Evolutionary conservation across 495 filamentous ascomycete species (phyloP).

Genomic region (Parmelia sp.): DNA sequence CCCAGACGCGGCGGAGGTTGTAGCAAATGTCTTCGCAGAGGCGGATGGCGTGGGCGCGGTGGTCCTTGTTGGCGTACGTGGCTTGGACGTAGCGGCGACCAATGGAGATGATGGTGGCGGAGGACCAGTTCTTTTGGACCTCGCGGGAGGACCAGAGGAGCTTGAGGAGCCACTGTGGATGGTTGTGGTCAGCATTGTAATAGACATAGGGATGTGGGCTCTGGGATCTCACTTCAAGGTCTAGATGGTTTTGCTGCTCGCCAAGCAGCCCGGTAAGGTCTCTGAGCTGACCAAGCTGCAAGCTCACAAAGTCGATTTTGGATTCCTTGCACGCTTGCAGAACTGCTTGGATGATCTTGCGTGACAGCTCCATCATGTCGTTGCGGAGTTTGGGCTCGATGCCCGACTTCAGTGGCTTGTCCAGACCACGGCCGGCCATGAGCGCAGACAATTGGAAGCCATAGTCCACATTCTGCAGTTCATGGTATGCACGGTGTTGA

Average conservation of each 20-base stretch:
- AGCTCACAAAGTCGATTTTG: constrained; percentile 46
- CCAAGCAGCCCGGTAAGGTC: constrained; percentile 52
- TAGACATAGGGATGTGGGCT: not conserved
- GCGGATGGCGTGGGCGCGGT: constrained; percentile 41
- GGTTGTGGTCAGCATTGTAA: constrained; percentile 3
- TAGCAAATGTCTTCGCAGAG: constrained; percentile 57
- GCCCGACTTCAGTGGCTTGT: constrained; percentile 36
- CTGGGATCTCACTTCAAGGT: constrained; percentile 46
- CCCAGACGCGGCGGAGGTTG: constrained; percentile 55
- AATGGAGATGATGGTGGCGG: constrained; percentile 47
- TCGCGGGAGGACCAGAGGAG: constrained; percentile 57
- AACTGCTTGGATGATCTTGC: constrained; percentile 46
- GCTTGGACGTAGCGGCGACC: constrained; percentile 54
- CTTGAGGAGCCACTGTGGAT: constrained; percentile 43
- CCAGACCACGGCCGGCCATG: constrained; percentile 43
- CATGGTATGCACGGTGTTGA: constrained; percentile 47
- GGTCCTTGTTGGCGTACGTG: constrained; percentile 42
- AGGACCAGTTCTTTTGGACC: constrained; percentile 52
- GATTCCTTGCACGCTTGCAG: constrained; percentile 44
- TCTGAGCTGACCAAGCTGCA: constrained; percentile 47
- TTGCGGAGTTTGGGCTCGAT: constrained; percentile 38
- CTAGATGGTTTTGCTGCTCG: constrained; percentile 51
- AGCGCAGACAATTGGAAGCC: constrained; percentile 52
- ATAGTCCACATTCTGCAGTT: constrained; percentile 41
- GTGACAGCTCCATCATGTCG: constrained; percentile 48